A percentile compares a stretch with the other conserved stretches of the same genome.
phyloP scores from a whole-genome alignment of 495 filamentous ascomycete species.

The Aspergillus ostianus region DNA sequence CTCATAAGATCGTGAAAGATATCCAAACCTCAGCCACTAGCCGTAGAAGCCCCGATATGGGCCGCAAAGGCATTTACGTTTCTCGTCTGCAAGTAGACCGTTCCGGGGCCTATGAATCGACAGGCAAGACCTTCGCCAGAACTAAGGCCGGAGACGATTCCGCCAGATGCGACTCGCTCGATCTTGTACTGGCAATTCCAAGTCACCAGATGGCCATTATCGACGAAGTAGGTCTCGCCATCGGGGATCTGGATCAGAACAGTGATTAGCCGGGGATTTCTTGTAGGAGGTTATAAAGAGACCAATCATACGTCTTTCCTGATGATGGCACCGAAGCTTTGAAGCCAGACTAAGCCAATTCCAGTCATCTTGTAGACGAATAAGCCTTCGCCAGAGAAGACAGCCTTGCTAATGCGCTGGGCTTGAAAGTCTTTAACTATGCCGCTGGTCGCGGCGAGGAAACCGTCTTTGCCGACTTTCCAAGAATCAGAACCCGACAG shows the following conservation, averaged over 20 bases:
- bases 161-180: constrained; percentile 84
- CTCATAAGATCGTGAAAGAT: background rate
- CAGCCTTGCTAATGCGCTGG: constrained; percentile 83
- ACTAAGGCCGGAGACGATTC: constrained; percentile 75
- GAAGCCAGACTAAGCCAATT: constrained; percentile 78
- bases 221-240: constrained; percentile 83
- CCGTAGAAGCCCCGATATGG: constrained; percentile 25
- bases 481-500: constrained; percentile 66
- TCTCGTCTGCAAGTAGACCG: constrained; percentile 89
- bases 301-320: constrained; percentile 77
- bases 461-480: constrained; percentile 80
- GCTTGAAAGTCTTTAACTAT: constrained; percentile 80
- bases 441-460: constrained; percentile 73
- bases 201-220: constrained; percentile 94
- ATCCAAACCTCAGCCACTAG: background rate
- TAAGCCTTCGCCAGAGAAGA: constrained; percentile 90
- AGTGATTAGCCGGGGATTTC: constrained; percentile 12
- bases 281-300: background rate
- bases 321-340: constrained; percentile 92
- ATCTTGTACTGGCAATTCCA: constrained; percentile 94
- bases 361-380: constrained; percentile 88
- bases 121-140: constrained; percentile 88
- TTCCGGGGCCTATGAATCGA: constrained; percentile 89
- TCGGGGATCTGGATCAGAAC: constrained; percentile 55
- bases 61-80: constrained; percentile 65